Percentiles rank a stretch among this genome's conserved stretches.
phyloP scores from a whole-genome alignment of 352 stramenopile species.

The Globisporangium irregulare region DNA sequence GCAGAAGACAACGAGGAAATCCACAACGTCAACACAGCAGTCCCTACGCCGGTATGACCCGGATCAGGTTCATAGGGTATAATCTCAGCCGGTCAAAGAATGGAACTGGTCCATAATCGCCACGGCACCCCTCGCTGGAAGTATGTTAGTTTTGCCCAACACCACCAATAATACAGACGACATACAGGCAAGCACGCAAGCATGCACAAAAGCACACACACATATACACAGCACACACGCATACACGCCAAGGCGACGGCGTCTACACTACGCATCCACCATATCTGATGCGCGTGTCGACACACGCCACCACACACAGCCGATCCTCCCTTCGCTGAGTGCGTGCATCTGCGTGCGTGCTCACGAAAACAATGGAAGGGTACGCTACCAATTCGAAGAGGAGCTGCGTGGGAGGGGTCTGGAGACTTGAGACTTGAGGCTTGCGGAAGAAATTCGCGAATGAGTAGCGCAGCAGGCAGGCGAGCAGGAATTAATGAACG shows the following conservation, averaged over 20 bases:
- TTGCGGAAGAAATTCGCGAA: constrained; percentile 18
- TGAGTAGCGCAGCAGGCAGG: background rate
- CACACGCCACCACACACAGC: background rate
- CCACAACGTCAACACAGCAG: constrained; percentile 45
- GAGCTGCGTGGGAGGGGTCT: background rate
- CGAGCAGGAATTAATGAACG: no score
- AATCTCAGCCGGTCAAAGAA: constrained; percentile 54
- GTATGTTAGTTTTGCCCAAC: constrained; percentile 32
- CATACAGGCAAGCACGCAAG: background rate
- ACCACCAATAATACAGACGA: background rate
- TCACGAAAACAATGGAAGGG: constrained; percentile 2
- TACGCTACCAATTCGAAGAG: constrained; percentile 17
- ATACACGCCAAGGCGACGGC: background rate
- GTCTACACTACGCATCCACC: background rate
- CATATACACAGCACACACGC: background rate
- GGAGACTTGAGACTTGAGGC: constrained; percentile 13
- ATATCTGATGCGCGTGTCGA: background rate
- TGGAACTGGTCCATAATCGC: constrained; percentile 44
- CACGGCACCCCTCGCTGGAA: constrained; percentile 57
- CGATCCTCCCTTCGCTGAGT: background rate
- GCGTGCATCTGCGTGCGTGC: background rate
- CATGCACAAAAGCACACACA: background rate
- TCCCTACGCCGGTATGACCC: constrained; percentile 62
- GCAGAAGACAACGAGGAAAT: constrained; percentile 12
- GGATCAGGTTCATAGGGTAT: constrained; percentile 72